phyloP scores from a whole-genome alignment of 805 yeast species.

The Blastobotrys parvus region DNA sequence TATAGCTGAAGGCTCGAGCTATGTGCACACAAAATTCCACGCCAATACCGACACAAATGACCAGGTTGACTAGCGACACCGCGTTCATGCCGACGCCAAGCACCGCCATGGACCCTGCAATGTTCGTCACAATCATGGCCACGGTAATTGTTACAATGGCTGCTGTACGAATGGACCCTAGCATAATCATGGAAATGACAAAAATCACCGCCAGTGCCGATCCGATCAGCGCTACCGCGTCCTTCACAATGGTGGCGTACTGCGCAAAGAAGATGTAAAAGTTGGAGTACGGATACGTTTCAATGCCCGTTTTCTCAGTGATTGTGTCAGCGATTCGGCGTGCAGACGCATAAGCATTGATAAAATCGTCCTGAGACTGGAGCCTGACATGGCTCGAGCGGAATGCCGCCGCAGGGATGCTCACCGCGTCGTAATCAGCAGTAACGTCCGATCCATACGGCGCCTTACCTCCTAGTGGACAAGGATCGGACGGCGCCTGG shows the following conservation, averaged over 20 bases:
- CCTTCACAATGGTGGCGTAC: slow-evolving; percentile 55
- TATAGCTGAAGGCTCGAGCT: slow-evolving; percentile 62
- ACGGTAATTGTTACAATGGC: slow-evolving; percentile 50
- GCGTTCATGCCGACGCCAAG: slow-evolving; percentile 80
- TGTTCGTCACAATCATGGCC: slow-evolving; percentile 53
- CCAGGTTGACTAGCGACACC: slow-evolving; percentile 75
- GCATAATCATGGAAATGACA: slow-evolving; percentile 42
- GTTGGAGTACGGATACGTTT: slow-evolving; percentile 83
- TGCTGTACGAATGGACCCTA: slow-evolving; percentile 64
- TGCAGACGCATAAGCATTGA: slow-evolving; percentile 67
- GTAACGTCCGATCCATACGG: slow-evolving; percentile 64
- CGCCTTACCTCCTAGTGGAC: slow-evolving; percentile 94
- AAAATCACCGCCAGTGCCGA: slow-evolving; percentile 46
- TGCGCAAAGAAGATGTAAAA: slow-evolving; percentile 91
- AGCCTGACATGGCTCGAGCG: slow-evolving; percentile 74
- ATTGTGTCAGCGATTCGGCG: slow-evolving; percentile 53
- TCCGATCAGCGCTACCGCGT: slow-evolving; percentile 47
- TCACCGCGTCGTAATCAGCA: slow-evolving; percentile 31
- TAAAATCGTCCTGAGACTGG: slow-evolving; percentile 76
- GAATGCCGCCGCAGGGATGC: slow-evolving; percentile 55
- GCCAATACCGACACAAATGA: slow-evolving; percentile 88
- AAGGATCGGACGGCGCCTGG: slow-evolving; percentile 71
- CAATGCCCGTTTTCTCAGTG: slow-evolving; percentile 33
- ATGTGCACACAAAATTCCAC: slow-evolving; percentile 91
- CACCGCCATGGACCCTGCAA: slow-evolving; percentile 72